phyloP scores from a whole-genome alignment of 139 green algal genomes.

The Ettlia oleoabundans region DNA sequence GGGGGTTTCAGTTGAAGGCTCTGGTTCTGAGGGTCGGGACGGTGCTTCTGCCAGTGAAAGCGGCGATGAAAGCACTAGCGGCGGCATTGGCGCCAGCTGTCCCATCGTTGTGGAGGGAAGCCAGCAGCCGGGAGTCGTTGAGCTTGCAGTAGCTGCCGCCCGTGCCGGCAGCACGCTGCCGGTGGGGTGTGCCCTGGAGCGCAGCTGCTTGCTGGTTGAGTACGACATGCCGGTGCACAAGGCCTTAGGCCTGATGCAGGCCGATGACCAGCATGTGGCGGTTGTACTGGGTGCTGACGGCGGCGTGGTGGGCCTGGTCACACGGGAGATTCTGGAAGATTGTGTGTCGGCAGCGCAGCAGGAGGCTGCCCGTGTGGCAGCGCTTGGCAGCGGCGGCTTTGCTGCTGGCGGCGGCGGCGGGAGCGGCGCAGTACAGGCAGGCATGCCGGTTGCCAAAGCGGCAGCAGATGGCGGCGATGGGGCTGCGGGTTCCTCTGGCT shows the following conservation, averaged over 20 bases:
- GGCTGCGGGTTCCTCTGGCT: neutral
- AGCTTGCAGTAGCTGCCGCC: neutral
- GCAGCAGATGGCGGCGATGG: neutral
- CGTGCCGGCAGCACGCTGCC: neutral
- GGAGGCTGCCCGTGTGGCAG: neutral
- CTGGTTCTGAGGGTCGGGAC: neutral
- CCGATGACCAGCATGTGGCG: conserved; percentile 14
- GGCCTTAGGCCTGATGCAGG: conserved; percentile 35
- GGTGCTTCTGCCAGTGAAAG: neutral
- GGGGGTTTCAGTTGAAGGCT: neutral
- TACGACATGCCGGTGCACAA: neutral
- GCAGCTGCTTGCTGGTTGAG: conserved; percentile 38
- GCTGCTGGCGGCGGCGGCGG: neutral
- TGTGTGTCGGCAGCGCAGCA: conserved; percentile 9
- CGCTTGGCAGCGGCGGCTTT: neutral
- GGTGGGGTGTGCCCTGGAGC: conserved; percentile 4
- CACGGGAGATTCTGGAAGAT: conserved; percentile 11
- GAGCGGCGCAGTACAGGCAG: neutral
- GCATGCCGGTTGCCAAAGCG: neutral
- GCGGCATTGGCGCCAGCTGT: neutral
- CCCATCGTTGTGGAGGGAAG: neutral
- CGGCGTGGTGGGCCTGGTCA: conserved; percentile 43
- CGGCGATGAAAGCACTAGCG: neutral
- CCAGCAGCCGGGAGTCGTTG: neutral
- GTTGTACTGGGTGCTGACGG: conserved; percentile 38